Percentiles rank a stretch among this genome's conserved stretches.
These are phyloP conservation scores for Taiozyma sp. DNA, from an alignment of 1,139 yeast species.

Conservation along the genomic window DNA sequence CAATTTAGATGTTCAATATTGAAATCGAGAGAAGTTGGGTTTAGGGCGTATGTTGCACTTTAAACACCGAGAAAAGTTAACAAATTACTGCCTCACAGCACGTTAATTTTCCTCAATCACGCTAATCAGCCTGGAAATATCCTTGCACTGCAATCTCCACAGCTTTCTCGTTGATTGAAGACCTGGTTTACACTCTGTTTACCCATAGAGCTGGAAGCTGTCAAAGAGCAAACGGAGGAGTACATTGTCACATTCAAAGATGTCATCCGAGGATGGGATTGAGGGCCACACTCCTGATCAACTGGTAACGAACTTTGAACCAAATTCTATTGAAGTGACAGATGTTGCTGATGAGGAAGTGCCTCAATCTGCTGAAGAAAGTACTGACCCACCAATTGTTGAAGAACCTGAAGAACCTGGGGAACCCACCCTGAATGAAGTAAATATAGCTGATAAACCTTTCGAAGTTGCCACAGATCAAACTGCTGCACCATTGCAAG, in stretches of 20 bases:
- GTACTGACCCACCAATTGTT: not conserved
- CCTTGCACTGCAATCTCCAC: not conserved
- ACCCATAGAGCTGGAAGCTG: not conserved
- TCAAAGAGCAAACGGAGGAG: not conserved
- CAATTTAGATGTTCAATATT: not conserved
- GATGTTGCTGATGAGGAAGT: constrained; percentile 3
- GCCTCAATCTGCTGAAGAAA: not conserved
- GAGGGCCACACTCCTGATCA: not conserved
- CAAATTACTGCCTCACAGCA: not conserved
- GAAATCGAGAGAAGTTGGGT: not conserved
- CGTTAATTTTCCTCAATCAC: not conserved
- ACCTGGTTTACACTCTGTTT: not conserved
- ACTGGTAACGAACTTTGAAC: not conserved
- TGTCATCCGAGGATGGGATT: not conserved
- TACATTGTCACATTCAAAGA: not conserved
- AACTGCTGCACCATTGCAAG: constrained; percentile 1
- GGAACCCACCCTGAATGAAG: not conserved
- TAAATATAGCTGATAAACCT: constrained; percentile 1
- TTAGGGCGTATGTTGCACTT: not conserved
- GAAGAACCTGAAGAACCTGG: not conserved
- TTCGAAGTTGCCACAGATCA: constrained; percentile 11
- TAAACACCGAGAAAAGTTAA: not conserved
- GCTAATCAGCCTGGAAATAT: not conserved
- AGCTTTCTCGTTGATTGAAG: not conserved
- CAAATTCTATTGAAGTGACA: not conserved